Conservation (phyloP, 2,329 filamentous ascomycete species). For the Juglanconis oblonga region DNA sequence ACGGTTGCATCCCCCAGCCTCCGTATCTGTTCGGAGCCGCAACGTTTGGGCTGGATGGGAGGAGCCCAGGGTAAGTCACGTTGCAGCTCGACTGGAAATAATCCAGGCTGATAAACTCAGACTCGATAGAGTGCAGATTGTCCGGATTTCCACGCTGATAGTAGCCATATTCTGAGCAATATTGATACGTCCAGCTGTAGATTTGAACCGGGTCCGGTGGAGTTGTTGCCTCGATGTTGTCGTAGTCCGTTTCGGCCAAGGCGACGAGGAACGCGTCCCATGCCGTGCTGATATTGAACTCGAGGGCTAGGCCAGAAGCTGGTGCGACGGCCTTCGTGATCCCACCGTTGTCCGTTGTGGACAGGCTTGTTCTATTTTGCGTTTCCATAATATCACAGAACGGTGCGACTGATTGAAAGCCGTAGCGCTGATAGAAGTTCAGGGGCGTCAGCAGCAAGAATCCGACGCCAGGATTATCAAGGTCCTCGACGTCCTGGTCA, state of each 20-base stretch:
- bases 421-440: slow-evolving; percentile 13
- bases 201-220: neutral
- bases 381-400: slow-evolving; percentile 16
- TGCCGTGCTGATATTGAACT: neutral
- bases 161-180: slow-evolving; percentile 7
- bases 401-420: neutral
- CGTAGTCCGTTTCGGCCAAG: slow-evolving; percentile 1
- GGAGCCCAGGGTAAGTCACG: neutral
- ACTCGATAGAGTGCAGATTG: slow-evolving; percentile 1
- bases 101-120: neutral
- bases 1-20: slow-evolving; percentile 28
- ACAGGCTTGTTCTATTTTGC: slow-evolving; percentile 1
- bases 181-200: slow-evolving; percentile 8
- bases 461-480: slow-evolving; percentile 2
- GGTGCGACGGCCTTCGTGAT: slow-evolving; percentile 1
- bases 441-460: neutral
- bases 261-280: slow-evolving; percentile 5
- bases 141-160: slow-evolving; percentile 10
- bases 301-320: neutral
- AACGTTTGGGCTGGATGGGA: slow-evolving; percentile 10
- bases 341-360: slow-evolving; percentile 7
- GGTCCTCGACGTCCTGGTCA: neutral
- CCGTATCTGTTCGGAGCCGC: slow-evolving; percentile 8
- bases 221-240: neutral
- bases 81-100: slow-evolving; percentile 2